phyloP scores from a whole-genome alignment of 2,329 filamentous ascomycete species.

The Teratosphaeriaceae sp. region DNA sequence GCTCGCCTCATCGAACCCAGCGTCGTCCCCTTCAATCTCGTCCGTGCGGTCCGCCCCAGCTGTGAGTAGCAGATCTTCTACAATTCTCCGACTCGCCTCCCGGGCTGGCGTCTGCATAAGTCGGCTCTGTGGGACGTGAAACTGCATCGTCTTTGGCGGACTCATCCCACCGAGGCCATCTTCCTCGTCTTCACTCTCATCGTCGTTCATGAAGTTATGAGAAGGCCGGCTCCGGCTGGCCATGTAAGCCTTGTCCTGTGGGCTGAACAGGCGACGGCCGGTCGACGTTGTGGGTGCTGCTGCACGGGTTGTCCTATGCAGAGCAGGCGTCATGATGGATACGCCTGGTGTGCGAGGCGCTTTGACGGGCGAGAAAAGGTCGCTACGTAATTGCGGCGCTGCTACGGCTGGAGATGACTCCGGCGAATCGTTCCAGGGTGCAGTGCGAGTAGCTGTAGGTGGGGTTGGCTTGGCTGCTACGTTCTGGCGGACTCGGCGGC shows the following conservation, averaged over 20 bases:
- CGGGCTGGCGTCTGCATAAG: conserved; percentile 75
- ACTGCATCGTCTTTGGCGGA: conserved; percentile 90
- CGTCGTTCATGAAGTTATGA: conserved; percentile 17
- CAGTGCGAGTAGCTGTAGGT: conserved; percentile 29
- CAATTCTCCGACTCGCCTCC: conserved; percentile 73
- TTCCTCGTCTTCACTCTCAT: conserved; percentile 40
- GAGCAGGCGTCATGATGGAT: conserved; percentile 68
- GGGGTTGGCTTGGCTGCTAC: conserved; percentile 28
- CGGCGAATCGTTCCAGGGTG: conserved; percentile 39
- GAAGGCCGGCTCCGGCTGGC: conserved; percentile 15
- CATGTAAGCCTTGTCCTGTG: conserved; percentile 23
- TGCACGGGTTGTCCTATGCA: conserved; percentile 12
- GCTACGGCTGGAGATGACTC: conserved; percentile 59
- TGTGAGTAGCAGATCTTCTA: conserved; percentile 70
- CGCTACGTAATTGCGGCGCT: conserved; percentile 74
- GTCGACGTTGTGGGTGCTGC: conserved; percentile 25
- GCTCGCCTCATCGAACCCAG: conserved; percentile 36
- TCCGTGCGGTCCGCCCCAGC: conserved; percentile 58
- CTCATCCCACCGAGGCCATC: conserved; percentile 54
- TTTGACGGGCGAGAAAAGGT: conserved; percentile 56
- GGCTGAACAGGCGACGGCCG: conserved; percentile 29
- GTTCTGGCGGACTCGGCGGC: conserved; percentile 17
- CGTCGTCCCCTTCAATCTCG: conserved; percentile 37
- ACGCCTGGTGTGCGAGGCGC: conserved; percentile 68
- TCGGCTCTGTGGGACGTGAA: conserved; percentile 69